Conservation (phyloP, 2,329 filamentous ascomycete genomes). For the Botrytis fragariae region DNA sequence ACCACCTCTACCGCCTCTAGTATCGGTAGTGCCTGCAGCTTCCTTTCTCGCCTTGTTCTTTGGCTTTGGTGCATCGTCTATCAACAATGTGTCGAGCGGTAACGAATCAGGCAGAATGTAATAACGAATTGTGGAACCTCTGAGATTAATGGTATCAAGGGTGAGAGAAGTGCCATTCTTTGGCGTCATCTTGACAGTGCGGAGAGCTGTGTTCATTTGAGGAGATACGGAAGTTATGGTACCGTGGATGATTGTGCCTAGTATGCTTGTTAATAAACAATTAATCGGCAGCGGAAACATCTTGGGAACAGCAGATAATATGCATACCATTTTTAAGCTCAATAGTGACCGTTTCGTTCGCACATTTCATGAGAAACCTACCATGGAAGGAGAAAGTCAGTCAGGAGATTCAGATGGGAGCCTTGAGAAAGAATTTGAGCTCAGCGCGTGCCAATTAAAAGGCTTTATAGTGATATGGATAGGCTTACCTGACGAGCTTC, state of each 20-base stretch:
- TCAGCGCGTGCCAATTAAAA: conserved; percentile 44
- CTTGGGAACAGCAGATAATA: background rate
- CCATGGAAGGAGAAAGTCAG: conserved; percentile 34
- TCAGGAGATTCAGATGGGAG: conserved; percentile 40
- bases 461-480: conserved; percentile 28
- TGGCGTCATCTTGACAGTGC: conserved; percentile 94
- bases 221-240: conserved; percentile 96
- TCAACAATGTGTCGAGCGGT: conserved; percentile 89
- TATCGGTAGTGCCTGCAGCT: conserved; percentile 51
- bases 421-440: conserved; percentile 43
- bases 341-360: conserved; percentile 97
- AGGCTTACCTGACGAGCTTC: conserved; percentile 91
- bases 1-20: conserved; percentile 38
- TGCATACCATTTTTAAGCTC: conserved; percentile 91
- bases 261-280: conserved; percentile 7
- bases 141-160: conserved; percentile 94
- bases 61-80: conserved; percentile 95
- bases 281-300: background rate
- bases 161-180: conserved; percentile 83
- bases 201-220: conserved; percentile 97
- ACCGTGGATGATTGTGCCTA: conserved; percentile 92
- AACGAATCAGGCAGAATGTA: conserved; percentile 95
- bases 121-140: conserved; percentile 93
- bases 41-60: conserved; percentile 99
- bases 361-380: conserved; percentile 99